Base-by-base conservation (phyloP, 441 rosid genomes). In the Lepidium campestre region DNA sequence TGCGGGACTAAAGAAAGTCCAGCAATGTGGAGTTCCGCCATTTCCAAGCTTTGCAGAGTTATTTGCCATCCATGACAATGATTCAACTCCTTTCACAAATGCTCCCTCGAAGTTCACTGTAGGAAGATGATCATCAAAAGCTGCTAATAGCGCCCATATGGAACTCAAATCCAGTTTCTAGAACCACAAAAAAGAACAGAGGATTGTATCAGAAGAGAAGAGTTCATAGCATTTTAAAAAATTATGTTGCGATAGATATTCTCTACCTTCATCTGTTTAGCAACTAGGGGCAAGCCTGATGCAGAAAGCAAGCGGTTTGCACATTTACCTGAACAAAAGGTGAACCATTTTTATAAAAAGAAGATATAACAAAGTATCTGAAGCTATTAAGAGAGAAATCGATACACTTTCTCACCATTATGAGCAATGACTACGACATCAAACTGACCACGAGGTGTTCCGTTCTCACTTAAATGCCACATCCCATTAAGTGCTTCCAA, bases 131-230 rank as follows among this genome's bases (percentile, higher is more conserved):
- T 87, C 90, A 49, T 88, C 91, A 76, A 93, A 93, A 62, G 98
- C 97, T 54, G 96, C 98, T 44, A 93, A 88, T 27, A 93, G 86
- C n/a, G 97, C 94, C 98, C 97, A 90, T 72, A 93, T 88, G 23
- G 97, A 83, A 80, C 86, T 93, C 77, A 93, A 79, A 37, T 90
- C 91, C 48, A 93, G 76, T 62, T 80, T 84, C 96, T 93, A 75
- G 50, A 74, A 47, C 29, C 31, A 27, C 6, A 6, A 27, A 36
- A 5, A 14, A 20, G 58, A 15, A n/a, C 20, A 27, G 27, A 40
- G 13, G 17, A 42, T 47, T 49, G 44, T 54, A 49, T 46, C 41
- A 68, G 66, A 48, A 66, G 19, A 45, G n/a, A n/a, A n/a, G n/a
- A n/a, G n/a, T n/a, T n/a, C n/a, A n/a, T n/a, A n/a, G n/a, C n/a